Base-by-base conservation (phyloP, 371 early-diverging fungal genomes). In the Choanephora cucurbitarum region DNA sequence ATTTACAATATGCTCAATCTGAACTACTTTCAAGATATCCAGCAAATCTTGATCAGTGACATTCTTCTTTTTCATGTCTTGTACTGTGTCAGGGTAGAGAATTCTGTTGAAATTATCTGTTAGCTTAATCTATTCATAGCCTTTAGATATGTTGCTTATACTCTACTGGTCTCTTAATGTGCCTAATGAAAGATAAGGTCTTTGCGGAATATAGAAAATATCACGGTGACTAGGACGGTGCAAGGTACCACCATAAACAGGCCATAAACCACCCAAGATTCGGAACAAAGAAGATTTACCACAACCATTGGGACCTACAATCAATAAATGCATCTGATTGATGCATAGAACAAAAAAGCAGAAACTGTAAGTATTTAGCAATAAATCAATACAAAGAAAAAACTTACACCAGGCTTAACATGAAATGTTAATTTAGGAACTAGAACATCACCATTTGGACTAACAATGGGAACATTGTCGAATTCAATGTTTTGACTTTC, bases 281-380 rank as follows among this genome's bases (percentile, higher is more conserved):
- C 97, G 91, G 84, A 98, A 97, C 61, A 97, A 75, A 33, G 94
- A 93, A 3, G 91, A 91, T 72, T 96, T 94, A 53, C 92, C 92
- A 62, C 93, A 95, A 5, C 97, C 98, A 69, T 96, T 97, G 43
- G 97, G 97, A 1, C 97, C 99, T n/a, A 93, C 90, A 57, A 98
- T 93, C 57, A 98, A 76, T 43, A 93, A 80, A 75, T 86, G 92
- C 84, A 88, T 96, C 78, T 77, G n/a, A n/a, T n/a, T n/a, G n/a
- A n/a, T n/a, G n/a, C n/a, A n/a, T n/a, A n/a, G n/a, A n/a, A n/a
- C n/a, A n/a, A n/a, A n/a, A n/a, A n/a, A n/a, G n/a, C n/a, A n/a
- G n/a, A n/a, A n/a, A n/a, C n/a, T n/a, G n/a, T n/a, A n/a, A n/a
- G n/a, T n/a, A n/a, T n/a, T n/a, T n/a, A n/a, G n/a, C n/a, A n/a